phyloP scores from a whole-genome alignment of 768 basidiomycete genomes.

The Obba rivulosa region DNA sequence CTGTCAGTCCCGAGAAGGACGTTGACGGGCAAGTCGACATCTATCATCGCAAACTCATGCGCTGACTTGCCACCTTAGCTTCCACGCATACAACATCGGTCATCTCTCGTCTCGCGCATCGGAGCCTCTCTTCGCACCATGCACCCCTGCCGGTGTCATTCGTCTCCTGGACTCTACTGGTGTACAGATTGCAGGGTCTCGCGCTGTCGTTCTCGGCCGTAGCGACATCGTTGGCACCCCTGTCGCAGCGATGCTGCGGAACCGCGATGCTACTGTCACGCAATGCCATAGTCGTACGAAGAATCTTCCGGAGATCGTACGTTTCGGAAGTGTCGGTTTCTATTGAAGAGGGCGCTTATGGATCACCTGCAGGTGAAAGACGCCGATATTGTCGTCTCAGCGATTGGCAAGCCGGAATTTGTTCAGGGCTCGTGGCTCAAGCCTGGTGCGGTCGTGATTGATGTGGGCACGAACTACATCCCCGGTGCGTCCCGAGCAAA shows the following conservation, averaged over 20 bases:
- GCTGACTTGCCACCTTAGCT: slow-evolving; percentile 42
- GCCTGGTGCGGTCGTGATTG: slow-evolving; percentile 91
- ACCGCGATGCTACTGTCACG: slow-evolving; percentile 91
- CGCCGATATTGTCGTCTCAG: slow-evolving; percentile 92
- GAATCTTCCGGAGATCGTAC: slow-evolving; percentile 72
- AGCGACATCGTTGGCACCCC: slow-evolving; percentile 98
- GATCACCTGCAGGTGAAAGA: slow-evolving; percentile 53
- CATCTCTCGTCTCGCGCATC: slow-evolving; percentile 88
- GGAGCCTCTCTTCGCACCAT: slow-evolving; percentile 86
- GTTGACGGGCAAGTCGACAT: slow-evolving; percentile 75
- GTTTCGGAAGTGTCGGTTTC: slow-evolving; percentile 19
- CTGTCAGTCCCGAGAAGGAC: slow-evolving; percentile 90
- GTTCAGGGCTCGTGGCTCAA: slow-evolving; percentile 95
- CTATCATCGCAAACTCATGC: background rate
- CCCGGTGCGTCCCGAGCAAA: slow-evolving; percentile 48
- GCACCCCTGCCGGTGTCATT: slow-evolving; percentile 93
- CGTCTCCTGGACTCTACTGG: slow-evolving; percentile 86
- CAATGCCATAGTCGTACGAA: slow-evolving; percentile 93
- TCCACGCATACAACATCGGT: slow-evolving; percentile 98
- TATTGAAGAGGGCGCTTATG: background rate
- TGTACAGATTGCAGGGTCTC: slow-evolving; percentile 67
- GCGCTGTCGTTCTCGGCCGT: slow-evolving; percentile 90
- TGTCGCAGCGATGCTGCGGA: slow-evolving; percentile 84
- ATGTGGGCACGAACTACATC: slow-evolving; percentile 96
- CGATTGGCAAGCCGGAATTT: slow-evolving; percentile 90